phyloP scores from a whole-genome alignment of 495 filamentous ascomycete species.

The Immersiella caudata region DNA sequence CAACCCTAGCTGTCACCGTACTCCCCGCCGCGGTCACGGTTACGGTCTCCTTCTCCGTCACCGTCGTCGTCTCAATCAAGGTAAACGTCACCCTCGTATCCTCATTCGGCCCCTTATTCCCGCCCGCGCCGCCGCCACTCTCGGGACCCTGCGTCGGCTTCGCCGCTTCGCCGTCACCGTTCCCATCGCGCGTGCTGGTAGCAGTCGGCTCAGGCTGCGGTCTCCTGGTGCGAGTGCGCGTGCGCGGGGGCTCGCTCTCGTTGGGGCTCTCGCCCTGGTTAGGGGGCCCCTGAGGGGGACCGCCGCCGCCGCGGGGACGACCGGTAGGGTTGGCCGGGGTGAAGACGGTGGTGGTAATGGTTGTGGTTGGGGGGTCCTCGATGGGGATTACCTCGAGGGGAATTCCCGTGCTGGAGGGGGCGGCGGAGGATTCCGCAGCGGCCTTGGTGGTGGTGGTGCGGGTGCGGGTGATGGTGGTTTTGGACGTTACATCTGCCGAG shows the following conservation, averaged over 20 bases:
- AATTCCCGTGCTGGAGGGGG: background rate
- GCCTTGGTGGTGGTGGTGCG: background rate
- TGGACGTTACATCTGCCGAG: background rate
- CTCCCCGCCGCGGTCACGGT: slow-evolving; percentile 6
- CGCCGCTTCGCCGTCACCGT: background rate
- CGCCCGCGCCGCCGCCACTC: background rate
- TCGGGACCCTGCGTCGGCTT: background rate
- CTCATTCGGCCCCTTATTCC: slow-evolving; percentile 4
- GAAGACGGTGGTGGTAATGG: slow-evolving; percentile 10
- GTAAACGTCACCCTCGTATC: slow-evolving; percentile 21
- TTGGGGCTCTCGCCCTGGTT: background rate
- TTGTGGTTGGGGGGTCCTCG: slow-evolving; percentile 2
- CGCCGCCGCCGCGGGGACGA: background rate
- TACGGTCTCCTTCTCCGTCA: slow-evolving; percentile 14
- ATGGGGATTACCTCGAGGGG: slow-evolving; percentile 20
- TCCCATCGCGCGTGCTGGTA: background rate
- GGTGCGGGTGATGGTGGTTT: slow-evolving; percentile 1
- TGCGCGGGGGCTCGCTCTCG: background rate
- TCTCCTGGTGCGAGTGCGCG: background rate
- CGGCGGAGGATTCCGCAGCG: background rate
- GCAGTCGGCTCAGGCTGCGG: background rate
- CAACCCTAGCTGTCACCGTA: slow-evolving; percentile 16
- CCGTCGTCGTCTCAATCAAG: slow-evolving; percentile 23
- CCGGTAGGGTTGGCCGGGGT: slow-evolving; percentile 1
- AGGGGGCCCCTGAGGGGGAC: background rate